Evolutionary conservation across 768 basidiomycete genomes (phyloP).

Genomic region (Chalciporus sphaerocephalus): DNA sequence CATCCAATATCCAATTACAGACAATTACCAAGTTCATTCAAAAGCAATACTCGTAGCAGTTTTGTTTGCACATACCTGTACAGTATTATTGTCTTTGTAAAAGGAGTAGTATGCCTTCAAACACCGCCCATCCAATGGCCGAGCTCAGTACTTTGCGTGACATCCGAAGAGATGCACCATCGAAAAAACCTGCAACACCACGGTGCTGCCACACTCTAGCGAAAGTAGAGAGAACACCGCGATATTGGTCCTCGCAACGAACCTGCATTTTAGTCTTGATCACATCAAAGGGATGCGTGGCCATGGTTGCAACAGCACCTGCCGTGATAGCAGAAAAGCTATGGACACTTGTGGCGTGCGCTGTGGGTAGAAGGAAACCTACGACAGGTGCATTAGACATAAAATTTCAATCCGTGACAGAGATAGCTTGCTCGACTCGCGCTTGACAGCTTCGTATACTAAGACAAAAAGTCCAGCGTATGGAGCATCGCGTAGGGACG

Average conservation of each 20-base stretch:
- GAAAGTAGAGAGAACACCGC: conserved; percentile 62
- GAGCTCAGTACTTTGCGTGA: conserved; percentile 84
- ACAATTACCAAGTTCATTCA: conserved; percentile 93
- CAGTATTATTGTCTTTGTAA: conserved; percentile 34
- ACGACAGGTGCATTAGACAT: too few species aligned
- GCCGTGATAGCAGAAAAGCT: conserved; percentile 71
- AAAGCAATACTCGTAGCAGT: conserved; percentile 65
- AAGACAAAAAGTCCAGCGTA: conserved; percentile 89
- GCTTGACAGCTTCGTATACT: conserved; percentile 84
- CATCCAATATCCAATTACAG: conserved; percentile 96
- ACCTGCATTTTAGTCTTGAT: conserved; percentile 97
- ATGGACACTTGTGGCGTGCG: conserved; percentile 52
- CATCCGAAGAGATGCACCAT: conserved; percentile 77
- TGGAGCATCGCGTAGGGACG: conserved; percentile 90
- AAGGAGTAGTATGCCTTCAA: conserved; percentile 71
- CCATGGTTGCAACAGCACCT: conserved; percentile 77
- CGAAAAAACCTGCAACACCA: conserved; percentile 77
- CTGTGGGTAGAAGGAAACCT: conserved; percentile 37
- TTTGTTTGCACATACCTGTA: neutral
- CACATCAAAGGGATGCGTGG: conserved; percentile 91
- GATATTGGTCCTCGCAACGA: conserved; percentile 70
- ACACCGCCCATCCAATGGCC: conserved; percentile 90
- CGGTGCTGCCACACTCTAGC: conserved; percentile 75
- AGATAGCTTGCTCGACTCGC: too few species aligned
- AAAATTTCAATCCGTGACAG: too few species aligned